Conservation (phyloP, 192 early-diverging fungal genomes). For the Backusella tarrabulga region DNA sequence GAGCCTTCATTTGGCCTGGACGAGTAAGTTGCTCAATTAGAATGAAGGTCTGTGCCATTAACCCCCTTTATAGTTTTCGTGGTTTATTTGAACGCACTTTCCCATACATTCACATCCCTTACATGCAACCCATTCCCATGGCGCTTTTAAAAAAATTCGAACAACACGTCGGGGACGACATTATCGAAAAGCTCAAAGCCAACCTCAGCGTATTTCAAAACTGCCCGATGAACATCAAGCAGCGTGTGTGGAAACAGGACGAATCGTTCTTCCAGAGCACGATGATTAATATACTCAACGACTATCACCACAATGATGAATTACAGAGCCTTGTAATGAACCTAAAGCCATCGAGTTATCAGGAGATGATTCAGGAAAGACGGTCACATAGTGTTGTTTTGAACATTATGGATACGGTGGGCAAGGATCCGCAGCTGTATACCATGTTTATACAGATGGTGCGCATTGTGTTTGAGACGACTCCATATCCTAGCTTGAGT, state of each 20-base stretch:
- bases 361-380: slow-evolving; percentile 28
- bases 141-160: slow-evolving; percentile 47
- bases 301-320: slow-evolving; percentile 35
- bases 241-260: slow-evolving; percentile 44
- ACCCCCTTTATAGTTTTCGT: slow-evolving; percentile 27
- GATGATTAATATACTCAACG: slow-evolving; percentile 30
- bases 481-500: slow-evolving; percentile 40
- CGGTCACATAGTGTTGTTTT: slow-evolving; percentile 34
- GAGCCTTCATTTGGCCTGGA: slow-evolving; percentile 18
- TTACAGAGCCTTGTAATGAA: slow-evolving; percentile 25
- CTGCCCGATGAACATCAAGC: slow-evolving; percentile 42
- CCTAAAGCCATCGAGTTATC: slow-evolving; percentile 26
- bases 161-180: slow-evolving; percentile 34
- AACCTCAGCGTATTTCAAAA: slow-evolving; percentile 32
- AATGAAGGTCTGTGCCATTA: too few relatives aligned
- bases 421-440: slow-evolving; percentile 40
- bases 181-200: slow-evolving; percentile 24
- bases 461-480: slow-evolving; percentile 33
- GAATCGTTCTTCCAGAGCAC: slow-evolving; percentile 37
- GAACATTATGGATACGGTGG: slow-evolving; percentile 45
- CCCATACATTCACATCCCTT: slow-evolving; percentile 46
- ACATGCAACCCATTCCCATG: slow-evolving; percentile 52
- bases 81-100: slow-evolving; percentile 41
- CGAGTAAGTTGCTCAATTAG: slow-evolving; percentile 7
- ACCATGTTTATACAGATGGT: slow-evolving; percentile 38